Evolutionary conservation across 176 grass and related monocot species (phyloP).

Genomic region (Aegilops longissima): DNA sequence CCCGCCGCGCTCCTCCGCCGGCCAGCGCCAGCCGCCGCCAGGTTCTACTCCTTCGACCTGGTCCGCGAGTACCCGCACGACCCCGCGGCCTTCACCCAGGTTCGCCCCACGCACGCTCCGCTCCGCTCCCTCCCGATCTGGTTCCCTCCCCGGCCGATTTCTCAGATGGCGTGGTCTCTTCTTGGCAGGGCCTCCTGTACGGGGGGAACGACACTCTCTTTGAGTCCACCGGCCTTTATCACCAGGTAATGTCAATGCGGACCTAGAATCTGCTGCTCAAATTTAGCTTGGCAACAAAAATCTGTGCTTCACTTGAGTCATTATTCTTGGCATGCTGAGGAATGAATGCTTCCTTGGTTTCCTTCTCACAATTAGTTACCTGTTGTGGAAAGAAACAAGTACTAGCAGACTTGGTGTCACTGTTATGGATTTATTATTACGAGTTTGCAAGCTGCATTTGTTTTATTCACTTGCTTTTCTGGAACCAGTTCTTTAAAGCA

Average conservation of each 20-base stretch:
- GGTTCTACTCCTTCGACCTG: conserved; percentile 75
- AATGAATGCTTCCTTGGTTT: background rate
- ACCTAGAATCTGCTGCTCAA: background rate
- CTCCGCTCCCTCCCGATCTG: background rate
- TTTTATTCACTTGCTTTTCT: background rate
- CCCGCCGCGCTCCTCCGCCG: conserved; percentile 25
- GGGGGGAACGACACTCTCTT: too few species aligned
- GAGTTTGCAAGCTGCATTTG: background rate
- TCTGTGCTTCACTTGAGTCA: background rate
- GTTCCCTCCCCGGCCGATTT: background rate
- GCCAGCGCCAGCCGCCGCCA: background rate
- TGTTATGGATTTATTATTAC: background rate
- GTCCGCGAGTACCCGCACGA: conserved; percentile 86
- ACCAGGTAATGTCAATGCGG: conserved; percentile 39
- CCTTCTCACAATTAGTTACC: background rate
- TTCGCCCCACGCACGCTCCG: background rate
- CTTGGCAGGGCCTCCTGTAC: too few species aligned
- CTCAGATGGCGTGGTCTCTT: too few species aligned
- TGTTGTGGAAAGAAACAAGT: background rate
- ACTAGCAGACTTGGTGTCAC: background rate
- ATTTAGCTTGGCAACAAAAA: background rate
- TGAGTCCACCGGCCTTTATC: background rate
- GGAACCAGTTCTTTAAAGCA: background rate
- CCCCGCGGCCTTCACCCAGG: conserved; percentile 83
- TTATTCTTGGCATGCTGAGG: too few species aligned